These are phyloP conservation scores for Tylopilus sp. DNA, from an alignment of 768 basidiomycete genomes.

Conservation along the genomic window DNA sequence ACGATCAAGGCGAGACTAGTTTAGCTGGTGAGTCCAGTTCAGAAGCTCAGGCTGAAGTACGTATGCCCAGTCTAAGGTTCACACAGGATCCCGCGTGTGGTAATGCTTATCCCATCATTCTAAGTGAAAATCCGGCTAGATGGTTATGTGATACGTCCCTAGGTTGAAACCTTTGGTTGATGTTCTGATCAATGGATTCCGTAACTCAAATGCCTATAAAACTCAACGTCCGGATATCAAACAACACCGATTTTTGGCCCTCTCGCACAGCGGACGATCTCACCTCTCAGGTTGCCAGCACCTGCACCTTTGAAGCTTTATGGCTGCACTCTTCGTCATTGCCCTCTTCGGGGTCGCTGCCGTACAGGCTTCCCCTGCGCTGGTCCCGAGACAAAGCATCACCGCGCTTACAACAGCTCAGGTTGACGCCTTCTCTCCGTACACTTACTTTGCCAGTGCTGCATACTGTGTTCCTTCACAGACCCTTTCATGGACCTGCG, in stretches of 20 bases:
- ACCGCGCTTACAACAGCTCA: constrained; percentile 37
- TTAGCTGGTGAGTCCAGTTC: no score
- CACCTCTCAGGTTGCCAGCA: background rate
- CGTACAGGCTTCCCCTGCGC: constrained; percentile 16
- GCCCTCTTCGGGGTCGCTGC: constrained; percentile 6
- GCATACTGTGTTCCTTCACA: constrained; percentile 42
- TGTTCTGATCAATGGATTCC: no score
- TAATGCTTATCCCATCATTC: no score
- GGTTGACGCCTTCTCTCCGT: constrained; percentile 42
- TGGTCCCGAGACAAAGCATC: constrained; percentile 34
- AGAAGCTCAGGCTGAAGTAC: no score
- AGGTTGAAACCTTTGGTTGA: no score
- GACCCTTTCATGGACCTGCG: constrained; percentile 49
- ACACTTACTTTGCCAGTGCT: constrained; percentile 46
- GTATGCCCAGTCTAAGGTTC: no score
- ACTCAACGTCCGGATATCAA: background rate
- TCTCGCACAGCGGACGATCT: background rate
- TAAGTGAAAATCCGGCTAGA: no score
- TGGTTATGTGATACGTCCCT: no score
- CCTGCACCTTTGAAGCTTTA: no score
- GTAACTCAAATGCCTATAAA: background rate
- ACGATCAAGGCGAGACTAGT: no score
- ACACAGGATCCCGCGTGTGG: no score
- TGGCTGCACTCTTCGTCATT: constrained; percentile 5
- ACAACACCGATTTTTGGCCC: background rate